Evolutionary conservation across 257 asterid species (phyloP), one percentile per base, ranked within the genome.

Genomic region (Penstemon davidsonii): DNA sequence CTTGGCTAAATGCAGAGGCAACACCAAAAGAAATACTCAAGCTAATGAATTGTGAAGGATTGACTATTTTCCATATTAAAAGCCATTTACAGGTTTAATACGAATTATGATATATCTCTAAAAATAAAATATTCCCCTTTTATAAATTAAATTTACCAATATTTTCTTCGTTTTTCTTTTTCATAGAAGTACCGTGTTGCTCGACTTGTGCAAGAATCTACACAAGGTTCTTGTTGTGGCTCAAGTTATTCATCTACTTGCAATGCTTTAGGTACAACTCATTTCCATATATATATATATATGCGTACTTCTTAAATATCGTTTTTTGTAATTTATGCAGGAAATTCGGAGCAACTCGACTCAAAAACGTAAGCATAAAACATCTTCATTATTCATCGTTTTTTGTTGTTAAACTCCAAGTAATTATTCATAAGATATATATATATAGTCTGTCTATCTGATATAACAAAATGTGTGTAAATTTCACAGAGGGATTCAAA

Each of bases 81-180:
- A 85, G 91, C 75, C 91, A 85, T 66, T 57, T 85, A 59, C 91
- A 85, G 86, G 90, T 81, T 55, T 53, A 4, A 3, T 12, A 8
- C 1, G 7, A 46, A 12, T 7, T n/a, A 25, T 6, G 13, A 9
- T 36, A 9, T 36, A 37, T 45, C 1, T 60, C n/a, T 39, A 62
- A 19, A n/a, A 7, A 13, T 47, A 25, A 43, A 56, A 18, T 61
- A 13, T 25, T 60, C 7, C 5, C 11, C 3, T 52, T 11, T 44
- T 1, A n/a, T 11, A 4, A 12, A 15, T 15, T 15, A 15, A 40
- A 4, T 58, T 66, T 36, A 55, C 54, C 60, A 6, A 44, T 46
- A 1, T 70, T n/a, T 19, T 47, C 3, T 33, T 8, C 41, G 11
- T 13, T 8, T 42, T 18, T 42, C 13, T 4, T 0, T 61, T 62